Conservation (phyloP, 2,329 filamentous ascomycete genomes). For the Akanthomyces lecanii region DNA sequence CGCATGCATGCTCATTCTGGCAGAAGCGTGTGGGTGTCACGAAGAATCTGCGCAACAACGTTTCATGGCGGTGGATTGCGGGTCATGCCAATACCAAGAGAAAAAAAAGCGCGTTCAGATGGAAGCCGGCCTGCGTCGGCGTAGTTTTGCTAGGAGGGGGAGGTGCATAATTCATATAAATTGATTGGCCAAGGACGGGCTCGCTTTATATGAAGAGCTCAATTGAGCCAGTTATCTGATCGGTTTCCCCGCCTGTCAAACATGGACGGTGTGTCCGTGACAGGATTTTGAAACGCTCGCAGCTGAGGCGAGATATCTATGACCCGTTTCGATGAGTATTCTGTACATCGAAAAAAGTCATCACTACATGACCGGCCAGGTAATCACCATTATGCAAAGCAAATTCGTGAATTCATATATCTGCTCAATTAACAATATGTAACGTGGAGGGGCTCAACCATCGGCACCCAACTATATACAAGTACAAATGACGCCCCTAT, state of each 20-base stretch:
- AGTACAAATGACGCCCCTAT: neutral
- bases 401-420: too few relatives aligned
- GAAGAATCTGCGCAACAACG: neutral
- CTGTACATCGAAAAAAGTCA: neutral
- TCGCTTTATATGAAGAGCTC: neutral
- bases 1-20: neutral
- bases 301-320: neutral
- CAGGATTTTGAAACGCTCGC: neutral
- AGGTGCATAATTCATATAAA: neutral
- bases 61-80: conserved; percentile 11
- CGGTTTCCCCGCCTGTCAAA: neutral
- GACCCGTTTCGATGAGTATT: neutral
- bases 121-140: neutral
- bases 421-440: neutral
- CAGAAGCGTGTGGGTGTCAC: neutral
- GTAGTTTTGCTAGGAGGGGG: neutral
- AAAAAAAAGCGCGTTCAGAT: neutral
- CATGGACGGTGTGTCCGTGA: neutral
- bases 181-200: neutral
- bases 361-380: too few relatives aligned
- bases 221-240: neutral
- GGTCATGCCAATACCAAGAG: neutral
- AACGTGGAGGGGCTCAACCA: neutral
- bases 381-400: too few relatives aligned
- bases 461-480: neutral